Evolutionary conservation across 768 basidiomycete species (phyloP), one percentile per base, ranked within the genome.

Genomic region (Kwoniella pini): DNA sequence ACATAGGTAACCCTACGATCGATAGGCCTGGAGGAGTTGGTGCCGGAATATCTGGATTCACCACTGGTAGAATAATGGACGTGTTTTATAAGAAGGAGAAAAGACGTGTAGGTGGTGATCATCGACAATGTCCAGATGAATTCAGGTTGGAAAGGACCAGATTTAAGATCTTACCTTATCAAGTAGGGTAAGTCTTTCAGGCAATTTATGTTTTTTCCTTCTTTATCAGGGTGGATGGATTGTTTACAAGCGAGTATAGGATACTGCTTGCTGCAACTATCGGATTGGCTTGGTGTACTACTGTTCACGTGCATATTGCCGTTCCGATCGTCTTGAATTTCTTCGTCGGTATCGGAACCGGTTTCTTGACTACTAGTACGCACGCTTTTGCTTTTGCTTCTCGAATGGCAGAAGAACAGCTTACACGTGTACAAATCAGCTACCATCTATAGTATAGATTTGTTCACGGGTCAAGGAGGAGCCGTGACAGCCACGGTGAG

Each of bases 61-160:
- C 81, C 1, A 85, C 81, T 19, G 90, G 91, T 1, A 83, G 80
- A 57, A 67, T 88, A 6, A 75, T 91, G 17, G 88, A 93, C 64
- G 78, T 80, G 64, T 85, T 90, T 63, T 94, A 87, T 73, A 82
- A 69, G 65, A 76, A 71, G 63, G 79, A 80, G 46, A 81, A 76
- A 52, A 62, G 49, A 36, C 60, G 68, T 7, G 64, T 73, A 2
- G 74, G 74, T 15, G 71, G 69, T 6, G 67, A 70, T 60, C 69
- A 65, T 68, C 67, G 61, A n/a, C 61, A 67, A 15, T 48, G 30
- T 6, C 65, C 68, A 1, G 68, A 69, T 11, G 64, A 64, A 4
- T 76, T 77, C 59, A 63, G 62, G 17, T 48, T 74, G 21, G 69
- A 74, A 42, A 31, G 31, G 30, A 48, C 50, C 38, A 51, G 62